A percentile compares a stretch with the other conserved stretches of the same genome.
Conservation (phyloP, 352 stramenopile species). For the Globisporangium canariense region DNA sequence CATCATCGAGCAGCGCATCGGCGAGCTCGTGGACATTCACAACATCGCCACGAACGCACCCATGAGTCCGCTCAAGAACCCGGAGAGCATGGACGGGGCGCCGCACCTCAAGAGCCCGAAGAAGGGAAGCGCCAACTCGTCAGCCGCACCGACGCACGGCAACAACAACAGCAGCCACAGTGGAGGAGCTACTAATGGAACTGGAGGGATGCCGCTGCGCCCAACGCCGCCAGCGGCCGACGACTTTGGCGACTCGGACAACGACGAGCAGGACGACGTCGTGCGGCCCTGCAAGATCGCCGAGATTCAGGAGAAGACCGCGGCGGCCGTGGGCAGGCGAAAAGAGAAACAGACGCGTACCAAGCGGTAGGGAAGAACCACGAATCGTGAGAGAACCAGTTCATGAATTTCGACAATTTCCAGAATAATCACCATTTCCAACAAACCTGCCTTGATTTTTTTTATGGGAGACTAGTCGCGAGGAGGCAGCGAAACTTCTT, state of each 20-base stretch:
- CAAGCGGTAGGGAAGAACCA: constrained; percentile 28
- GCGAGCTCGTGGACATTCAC: constrained; percentile 84
- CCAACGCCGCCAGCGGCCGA: constrained; percentile 56
- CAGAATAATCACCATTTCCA: not conserved
- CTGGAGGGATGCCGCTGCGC: constrained; percentile 27
- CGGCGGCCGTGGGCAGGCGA: constrained; percentile 47
- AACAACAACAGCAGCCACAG: constrained; percentile 5
- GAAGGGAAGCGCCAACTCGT: constrained; percentile 20
- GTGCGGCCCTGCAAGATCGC: constrained; percentile 69
- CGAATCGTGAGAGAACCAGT: not conserved
- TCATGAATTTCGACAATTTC: not conserved
- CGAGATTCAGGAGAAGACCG: constrained; percentile 80
- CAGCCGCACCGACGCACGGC: constrained; percentile 24
- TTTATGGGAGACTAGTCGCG: too few relatives aligned
- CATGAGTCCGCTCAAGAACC: constrained; percentile 22
- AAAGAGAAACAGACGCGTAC: constrained; percentile 67
- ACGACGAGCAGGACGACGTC: constrained; percentile 66
- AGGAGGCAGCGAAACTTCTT: too few relatives aligned
- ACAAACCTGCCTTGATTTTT: not conserved
- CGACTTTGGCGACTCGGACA: constrained; percentile 74
- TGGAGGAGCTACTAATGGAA: not conserved
- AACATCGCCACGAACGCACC: constrained; percentile 72
- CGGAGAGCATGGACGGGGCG: constrained; percentile 9
- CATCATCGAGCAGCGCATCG: constrained; percentile 81
- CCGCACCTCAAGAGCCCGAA: constrained; percentile 14